Evolutionary conservation across 257 asterid species (phyloP), one percentile per base, ranked within the genome.

Genomic region (Echium plantagineum): DNA sequence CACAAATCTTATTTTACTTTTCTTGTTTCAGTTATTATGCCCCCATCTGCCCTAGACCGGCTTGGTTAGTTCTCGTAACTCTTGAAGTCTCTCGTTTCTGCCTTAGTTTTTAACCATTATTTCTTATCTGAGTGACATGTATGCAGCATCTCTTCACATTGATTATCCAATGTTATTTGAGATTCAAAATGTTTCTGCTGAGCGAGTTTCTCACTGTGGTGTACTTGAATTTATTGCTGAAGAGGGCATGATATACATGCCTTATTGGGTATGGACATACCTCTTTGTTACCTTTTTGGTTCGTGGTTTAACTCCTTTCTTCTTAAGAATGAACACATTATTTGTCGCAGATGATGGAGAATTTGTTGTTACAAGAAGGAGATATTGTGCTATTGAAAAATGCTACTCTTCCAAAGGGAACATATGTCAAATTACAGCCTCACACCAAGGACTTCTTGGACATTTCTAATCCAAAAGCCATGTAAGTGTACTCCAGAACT

Each of bases 91-190:
- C 48, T 7, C 26, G 21, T 30, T 55, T 1, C 2, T 10, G 1
- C 9, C 22, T 52, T 52, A 0, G 2, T 2, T 21, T 21, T 21
- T 9, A 8, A 2, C 28, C 28, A 21, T 15, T 1, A 24, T 24
- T 21, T 55, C 5, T 55, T 21, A 21, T 55, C 1, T 22, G 12
- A 21, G 32, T 24, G 13, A 55, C 22, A 21, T 16, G 6, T 22
- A 18, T 55, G 73, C 90, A 93, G 99, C 99, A 57, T 83, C 94
- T 32, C 97, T 93, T 72, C 96, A 93, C 30, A 93, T 89, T 71
- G 99, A 93, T 67, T 93, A 89, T 66, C 99, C 99, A n/a, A 93
- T 93, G 99, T 64, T 93, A 74, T 93, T 93, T 80, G 99, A 93
- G 86, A 94, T 93, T 62, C 87, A 71, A 22, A 93, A 93, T 71